phyloP scores from a whole-genome alignment of 2,329 filamentous ascomycete species.

The Colletotrichum horii region DNA sequence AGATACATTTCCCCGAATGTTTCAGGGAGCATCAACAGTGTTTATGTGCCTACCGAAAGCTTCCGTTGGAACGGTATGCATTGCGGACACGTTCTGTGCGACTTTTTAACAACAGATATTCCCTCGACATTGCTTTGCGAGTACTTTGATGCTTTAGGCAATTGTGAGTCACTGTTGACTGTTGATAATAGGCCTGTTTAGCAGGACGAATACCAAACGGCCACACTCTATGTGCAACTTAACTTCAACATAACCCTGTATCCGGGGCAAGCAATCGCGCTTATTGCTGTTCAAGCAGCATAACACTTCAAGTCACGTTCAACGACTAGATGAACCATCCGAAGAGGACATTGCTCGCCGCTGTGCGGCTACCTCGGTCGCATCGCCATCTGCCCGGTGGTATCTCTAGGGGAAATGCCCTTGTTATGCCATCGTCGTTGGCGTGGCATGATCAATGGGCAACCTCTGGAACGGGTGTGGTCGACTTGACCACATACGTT shows the following conservation, averaged over 20 bases:
- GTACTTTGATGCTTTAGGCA: rapidly evolving
- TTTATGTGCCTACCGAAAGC: neutral
- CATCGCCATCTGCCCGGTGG: neutral
- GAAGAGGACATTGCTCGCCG: neutral
- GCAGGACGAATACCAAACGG: no score
- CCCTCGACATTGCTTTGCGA: neutral
- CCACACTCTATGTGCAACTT: rapidly evolving
- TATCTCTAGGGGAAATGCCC: neutral
- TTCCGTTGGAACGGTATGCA: neutral
- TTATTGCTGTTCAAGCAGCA: neutral
- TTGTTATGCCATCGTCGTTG: neutral
- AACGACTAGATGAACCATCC: neutral
- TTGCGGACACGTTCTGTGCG: neutral
- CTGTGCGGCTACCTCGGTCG: neutral
- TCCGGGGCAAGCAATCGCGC: neutral
- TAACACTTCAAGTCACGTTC: neutral
- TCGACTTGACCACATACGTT: neutral
- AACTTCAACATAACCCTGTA: neutral
- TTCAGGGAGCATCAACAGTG: neutral
- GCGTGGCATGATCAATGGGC: neutral
- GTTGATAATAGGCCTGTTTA: no score
- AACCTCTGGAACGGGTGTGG: neutral
- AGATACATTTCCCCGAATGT: neutral
- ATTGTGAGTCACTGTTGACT: no score
- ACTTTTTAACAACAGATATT: neutral